A percentile compares a stretch with the other conserved stretches of the same genome.
These are phyloP conservation scores for Rostrohypoxylon terebratum DNA, from an alignment of 495 filamentous ascomycete genomes.

Conservation along the genomic window DNA sequence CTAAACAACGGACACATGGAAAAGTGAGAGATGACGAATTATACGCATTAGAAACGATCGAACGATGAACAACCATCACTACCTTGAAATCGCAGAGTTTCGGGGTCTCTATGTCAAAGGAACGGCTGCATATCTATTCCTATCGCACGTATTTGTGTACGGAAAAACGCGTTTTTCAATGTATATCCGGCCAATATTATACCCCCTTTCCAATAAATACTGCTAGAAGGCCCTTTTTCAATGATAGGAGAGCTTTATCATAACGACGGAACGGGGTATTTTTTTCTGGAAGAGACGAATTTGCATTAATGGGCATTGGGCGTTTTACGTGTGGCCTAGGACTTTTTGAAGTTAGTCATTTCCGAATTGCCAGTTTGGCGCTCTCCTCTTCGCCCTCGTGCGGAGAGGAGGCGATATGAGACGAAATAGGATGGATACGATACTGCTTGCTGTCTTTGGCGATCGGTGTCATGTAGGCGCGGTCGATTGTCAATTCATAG, in stretches of 20 bases:
- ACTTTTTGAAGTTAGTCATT: not conserved
- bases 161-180: conserved; percentile 23
- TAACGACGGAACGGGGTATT: conserved; percentile 10
- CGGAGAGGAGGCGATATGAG: conserved; percentile 3
- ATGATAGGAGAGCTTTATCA: conserved; percentile 9
- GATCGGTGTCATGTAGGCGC: conserved; percentile 13
- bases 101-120: conserved; percentile 3
- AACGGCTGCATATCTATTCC: conserved; percentile 23
- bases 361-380: not conserved
- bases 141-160: conserved; percentile 5
- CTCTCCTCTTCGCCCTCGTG: conserved; percentile 1
- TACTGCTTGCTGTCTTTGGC: not conserved
- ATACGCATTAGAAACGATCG: conserved; percentile 11
- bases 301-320: not conserved
- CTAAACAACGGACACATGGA: conserved; percentile 95
- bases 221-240: not conserved
- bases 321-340: not conserved
- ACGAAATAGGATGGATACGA: conserved; percentile 2
- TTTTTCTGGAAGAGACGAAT: not conserved
- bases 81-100: not conserved
- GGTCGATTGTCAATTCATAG: conserved; percentile 27
- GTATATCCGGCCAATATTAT: conserved; percentile 39
- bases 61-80: conserved; percentile 3
- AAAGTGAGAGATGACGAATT: conserved; percentile 52
- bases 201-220: not conserved